A percentile compares a stretch with the other conserved stretches of the same genome.
Evolutionary conservation across 73 alveolate species (phyloP).

Genomic region (Tetrahymena thermophila): DNA sequence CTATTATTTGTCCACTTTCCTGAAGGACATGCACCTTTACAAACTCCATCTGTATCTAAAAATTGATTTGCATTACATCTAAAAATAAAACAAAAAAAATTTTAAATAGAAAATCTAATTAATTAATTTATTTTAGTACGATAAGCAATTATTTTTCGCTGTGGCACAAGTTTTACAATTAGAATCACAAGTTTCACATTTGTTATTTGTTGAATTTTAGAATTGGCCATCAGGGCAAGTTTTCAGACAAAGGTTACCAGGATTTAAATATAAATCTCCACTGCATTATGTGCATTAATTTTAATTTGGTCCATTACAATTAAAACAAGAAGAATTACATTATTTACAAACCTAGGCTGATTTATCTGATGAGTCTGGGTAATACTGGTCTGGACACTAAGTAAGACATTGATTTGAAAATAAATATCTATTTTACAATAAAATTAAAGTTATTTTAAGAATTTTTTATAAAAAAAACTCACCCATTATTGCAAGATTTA

Average conservation of each 20-base stretch:
- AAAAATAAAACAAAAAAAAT: no score
- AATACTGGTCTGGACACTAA: background rate
- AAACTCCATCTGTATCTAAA: background rate
- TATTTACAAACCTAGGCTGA: background rate
- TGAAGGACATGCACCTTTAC: background rate
- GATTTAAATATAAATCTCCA: background rate
- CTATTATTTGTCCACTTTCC: background rate
- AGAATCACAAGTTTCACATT: background rate
- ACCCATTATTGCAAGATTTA: background rate
- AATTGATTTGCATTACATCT: background rate
- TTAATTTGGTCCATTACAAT: background rate
- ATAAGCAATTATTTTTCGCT: background rate
- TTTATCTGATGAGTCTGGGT: background rate
- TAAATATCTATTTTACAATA: background rate
- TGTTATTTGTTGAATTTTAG: background rate
- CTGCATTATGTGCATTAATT: background rate
- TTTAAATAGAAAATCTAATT: no score
- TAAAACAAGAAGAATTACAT: background rate
- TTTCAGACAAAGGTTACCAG: background rate
- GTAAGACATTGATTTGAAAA: background rate
- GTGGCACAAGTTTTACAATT: background rate
- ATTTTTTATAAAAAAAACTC: background rate
- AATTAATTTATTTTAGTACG: background rate
- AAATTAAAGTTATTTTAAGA: background rate
- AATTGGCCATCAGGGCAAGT: background rate